These are phyloP conservation scores for Wickerhamiella dianesei DNA, from an alignment of 805 yeast genomes.

Conservation along the genomic window DNA sequence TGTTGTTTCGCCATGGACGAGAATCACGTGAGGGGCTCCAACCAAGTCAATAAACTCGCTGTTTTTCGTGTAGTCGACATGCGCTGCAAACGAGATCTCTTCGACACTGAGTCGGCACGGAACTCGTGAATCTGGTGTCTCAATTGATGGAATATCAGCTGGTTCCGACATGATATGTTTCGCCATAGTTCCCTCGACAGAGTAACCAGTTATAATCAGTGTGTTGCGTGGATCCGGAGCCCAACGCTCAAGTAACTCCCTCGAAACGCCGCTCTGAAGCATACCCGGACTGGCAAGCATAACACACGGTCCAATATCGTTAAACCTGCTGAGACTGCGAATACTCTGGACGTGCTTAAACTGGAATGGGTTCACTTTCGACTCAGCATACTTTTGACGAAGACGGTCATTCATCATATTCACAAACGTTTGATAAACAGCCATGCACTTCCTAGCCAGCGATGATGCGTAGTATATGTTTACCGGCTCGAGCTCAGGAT, in stretches of 20 bases:
- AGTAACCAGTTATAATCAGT: constrained; percentile 85
- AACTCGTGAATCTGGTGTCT: constrained; percentile 68
- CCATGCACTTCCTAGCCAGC: constrained; percentile 90
- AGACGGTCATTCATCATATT: constrained; percentile 95
- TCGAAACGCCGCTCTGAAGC: constrained; percentile 90
- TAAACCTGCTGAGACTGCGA: constrained; percentile 66
- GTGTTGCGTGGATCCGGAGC: constrained; percentile 91
- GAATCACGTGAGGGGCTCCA: constrained; percentile 68
- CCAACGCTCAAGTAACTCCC: constrained; percentile 89
- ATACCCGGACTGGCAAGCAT: constrained; percentile 97
- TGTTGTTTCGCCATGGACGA: constrained; percentile 94
- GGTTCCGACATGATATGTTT: constrained; percentile 82
- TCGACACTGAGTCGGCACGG: constrained; percentile 82
- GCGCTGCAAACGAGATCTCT: constrained; percentile 98
- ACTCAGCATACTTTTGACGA: constrained; percentile 57
- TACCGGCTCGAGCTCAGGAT: constrained; percentile 67
- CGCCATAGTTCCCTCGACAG: constrained; percentile 98
- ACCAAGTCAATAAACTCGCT: constrained; percentile 80
- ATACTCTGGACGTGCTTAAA: constrained; percentile 75
- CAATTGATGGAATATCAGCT: constrained; percentile 66
- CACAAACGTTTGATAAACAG: constrained; percentile 91
- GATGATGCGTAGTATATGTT: constrained; percentile 86
- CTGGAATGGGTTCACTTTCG: constrained; percentile 77
- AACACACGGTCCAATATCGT: constrained; percentile 91
- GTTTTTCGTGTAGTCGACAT: constrained; percentile 91